Percentiles rank a stretch among this genome's conserved stretches.
Conservation (phyloP, 805 yeast genomes). For the Schizosaccharomyces cryophilus region DNA sequence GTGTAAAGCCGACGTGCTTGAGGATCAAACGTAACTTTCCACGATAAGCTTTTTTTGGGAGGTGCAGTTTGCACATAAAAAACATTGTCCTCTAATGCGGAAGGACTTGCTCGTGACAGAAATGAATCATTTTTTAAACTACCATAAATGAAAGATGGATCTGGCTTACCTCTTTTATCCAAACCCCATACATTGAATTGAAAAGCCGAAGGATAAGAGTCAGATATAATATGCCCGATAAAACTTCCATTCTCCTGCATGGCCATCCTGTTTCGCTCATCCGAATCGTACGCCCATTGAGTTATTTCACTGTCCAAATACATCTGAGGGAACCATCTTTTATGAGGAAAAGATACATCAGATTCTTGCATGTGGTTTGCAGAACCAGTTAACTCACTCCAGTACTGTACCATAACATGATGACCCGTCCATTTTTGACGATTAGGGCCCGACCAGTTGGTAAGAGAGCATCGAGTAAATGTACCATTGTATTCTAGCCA, state of each 20-base stretch:
- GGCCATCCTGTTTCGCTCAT: not conserved
- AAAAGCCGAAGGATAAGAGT: not conserved
- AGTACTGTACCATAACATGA: slow-evolving; percentile 1
- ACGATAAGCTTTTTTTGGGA: not conserved
- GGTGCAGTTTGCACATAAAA: not conserved
- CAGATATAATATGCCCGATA: not conserved
- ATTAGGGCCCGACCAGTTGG: not conserved
- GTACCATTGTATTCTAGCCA: not conserved
- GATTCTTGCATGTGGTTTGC: not conserved
- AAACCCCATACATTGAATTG: slow-evolving; percentile 2
- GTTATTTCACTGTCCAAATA: not conserved
- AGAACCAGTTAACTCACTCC: not conserved
- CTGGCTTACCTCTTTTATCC: not conserved
- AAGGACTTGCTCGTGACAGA: not conserved
- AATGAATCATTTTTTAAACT: not conserved
- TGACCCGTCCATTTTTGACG: not conserved
- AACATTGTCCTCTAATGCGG: not conserved
- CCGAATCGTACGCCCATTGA: slow-evolving; percentile 1
- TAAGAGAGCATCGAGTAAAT: not conserved
- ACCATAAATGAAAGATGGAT: not conserved
- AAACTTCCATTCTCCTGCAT: not conserved
- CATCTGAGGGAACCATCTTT: not conserved
- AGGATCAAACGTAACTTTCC: not conserved
- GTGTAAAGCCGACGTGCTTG: not conserved
- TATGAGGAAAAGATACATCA: not conserved